Conservation (phyloP, 306 rosid genomes). For the Crataegus laevigata region DNA sequence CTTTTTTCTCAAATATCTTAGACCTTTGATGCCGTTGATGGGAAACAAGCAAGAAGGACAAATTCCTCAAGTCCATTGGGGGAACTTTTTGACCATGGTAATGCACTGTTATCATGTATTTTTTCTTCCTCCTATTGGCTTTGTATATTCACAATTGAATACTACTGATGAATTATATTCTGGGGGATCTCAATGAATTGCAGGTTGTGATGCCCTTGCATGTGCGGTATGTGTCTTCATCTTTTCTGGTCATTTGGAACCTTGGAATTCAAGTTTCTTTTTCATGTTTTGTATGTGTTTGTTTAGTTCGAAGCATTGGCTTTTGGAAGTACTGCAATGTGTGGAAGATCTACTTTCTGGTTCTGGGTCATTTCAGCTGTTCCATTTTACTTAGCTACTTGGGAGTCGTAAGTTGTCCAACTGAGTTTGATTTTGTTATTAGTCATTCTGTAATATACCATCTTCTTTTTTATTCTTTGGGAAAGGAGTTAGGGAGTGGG, state of each 20-base stretch:
- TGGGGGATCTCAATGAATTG: constrained; percentile 28
- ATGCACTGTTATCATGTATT: constrained; percentile 10
- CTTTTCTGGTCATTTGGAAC: background rate
- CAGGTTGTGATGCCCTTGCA: constrained; percentile 99
- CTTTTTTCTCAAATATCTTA: constrained; percentile 19
- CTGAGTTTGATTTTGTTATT: background rate
- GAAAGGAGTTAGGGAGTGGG: background rate
- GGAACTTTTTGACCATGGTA: constrained; percentile 97
- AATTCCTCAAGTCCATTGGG: constrained; percentile 95
- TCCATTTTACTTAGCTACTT: constrained; percentile 88
- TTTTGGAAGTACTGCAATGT: constrained; percentile 92
- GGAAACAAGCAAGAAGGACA: constrained; percentile 97
- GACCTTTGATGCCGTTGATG: constrained; percentile 99
- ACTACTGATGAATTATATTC: constrained; percentile 20
- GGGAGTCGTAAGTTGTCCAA: constrained; percentile 82
- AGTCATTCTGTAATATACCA: background rate
- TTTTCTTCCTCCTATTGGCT: background rate
- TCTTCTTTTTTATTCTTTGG: background rate
- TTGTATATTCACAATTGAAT: background rate
- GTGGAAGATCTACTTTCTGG: constrained; percentile 86
- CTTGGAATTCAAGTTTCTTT: background rate
- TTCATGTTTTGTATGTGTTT: constrained; percentile 5
- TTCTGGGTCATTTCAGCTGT: constrained; percentile 91
- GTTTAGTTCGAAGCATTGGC: constrained; percentile 82
- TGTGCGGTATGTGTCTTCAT: constrained; percentile 63